phyloP scores from a whole-genome alignment of 2,329 filamentous ascomycete genomes.

The Epichloe amarillans region DNA sequence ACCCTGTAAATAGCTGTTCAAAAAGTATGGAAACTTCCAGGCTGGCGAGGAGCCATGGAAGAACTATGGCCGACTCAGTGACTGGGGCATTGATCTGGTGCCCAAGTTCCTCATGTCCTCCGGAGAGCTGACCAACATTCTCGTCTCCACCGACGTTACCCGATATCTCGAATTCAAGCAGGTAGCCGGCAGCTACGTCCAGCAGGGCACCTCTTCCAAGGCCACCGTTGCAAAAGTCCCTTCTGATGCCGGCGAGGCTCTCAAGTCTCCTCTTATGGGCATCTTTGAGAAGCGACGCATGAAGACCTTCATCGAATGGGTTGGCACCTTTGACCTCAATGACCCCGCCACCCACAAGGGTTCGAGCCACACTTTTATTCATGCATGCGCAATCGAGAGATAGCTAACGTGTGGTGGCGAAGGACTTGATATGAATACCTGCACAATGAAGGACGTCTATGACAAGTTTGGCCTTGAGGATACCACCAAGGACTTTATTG shows the following conservation, averaged over 20 bases:
- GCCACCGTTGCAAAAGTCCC: slow-evolving; percentile 95
- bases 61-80: slow-evolving; percentile 89
- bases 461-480: slow-evolving; percentile 93
- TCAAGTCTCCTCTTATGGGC: slow-evolving; percentile 89
- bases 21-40: slow-evolving; percentile 79
- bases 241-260: slow-evolving; percentile 78
- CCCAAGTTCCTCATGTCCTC: slow-evolving; percentile 98
- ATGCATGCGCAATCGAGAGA: neutral
- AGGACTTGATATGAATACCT: slow-evolving; percentile 68
- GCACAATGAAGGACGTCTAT: slow-evolving; percentile 96
- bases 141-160: slow-evolving; percentile 88
- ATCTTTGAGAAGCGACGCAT: slow-evolving; percentile 95
- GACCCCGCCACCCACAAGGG: slow-evolving; percentile 84
- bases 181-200: slow-evolving; percentile 91
- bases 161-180: slow-evolving; percentile 87
- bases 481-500: slow-evolving; percentile 86
- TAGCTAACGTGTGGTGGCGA: slow-evolving; percentile 8
- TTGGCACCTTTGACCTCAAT: slow-evolving; percentile 71
- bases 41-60: slow-evolving; percentile 87
- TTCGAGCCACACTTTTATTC: slow-evolving; percentile 20
- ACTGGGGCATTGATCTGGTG: slow-evolving; percentile 99
- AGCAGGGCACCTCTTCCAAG: slow-evolving; percentile 70
- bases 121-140: slow-evolving; percentile 94
- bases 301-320: slow-evolving; percentile 93
- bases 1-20: slow-evolving; percentile 59